phyloP scores from a whole-genome alignment of 2,329 filamentous ascomycete genomes.

The Aspergillus ruber region DNA sequence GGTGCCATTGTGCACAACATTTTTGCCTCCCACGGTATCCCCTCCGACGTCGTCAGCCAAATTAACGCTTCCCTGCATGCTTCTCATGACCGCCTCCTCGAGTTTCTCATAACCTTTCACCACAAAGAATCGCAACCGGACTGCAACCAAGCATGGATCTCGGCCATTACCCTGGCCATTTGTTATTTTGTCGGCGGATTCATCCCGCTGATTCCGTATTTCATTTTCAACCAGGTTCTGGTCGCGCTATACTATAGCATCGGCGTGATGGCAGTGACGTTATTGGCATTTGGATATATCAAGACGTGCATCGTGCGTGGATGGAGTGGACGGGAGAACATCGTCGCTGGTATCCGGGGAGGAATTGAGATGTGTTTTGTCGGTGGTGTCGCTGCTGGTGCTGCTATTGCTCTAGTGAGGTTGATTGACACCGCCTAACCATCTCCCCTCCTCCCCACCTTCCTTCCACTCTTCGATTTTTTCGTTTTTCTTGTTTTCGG shows the following conservation, averaged over 20 bases:
- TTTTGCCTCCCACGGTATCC: constrained; percentile 38
- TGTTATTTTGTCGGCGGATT: constrained; percentile 66
- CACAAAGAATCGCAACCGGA: constrained; percentile 41
- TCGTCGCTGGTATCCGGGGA: constrained; percentile 51
- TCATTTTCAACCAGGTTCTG: constrained; percentile 46
- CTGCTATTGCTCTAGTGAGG: constrained; percentile 58
- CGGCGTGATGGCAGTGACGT: constrained; percentile 36
- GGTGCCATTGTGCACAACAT: constrained; percentile 34
- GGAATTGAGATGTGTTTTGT: constrained; percentile 60
- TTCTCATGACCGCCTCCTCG: constrained; percentile 34
- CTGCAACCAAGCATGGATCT: constrained; percentile 43
- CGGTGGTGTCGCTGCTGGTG: constrained; percentile 59
- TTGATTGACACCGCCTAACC: constrained; percentile 39
- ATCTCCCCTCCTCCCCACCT: too few species aligned
- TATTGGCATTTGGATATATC: constrained; percentile 38
- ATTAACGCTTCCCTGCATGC: constrained; percentile 32
- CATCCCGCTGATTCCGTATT: constrained; percentile 66
- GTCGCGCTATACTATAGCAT: constrained; percentile 46
- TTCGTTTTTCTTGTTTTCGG: not conserved
- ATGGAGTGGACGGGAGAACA: constrained; percentile 40
- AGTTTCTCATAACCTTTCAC: constrained; percentile 45
- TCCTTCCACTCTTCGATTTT: not conserved
- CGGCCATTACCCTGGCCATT: constrained; percentile 59
- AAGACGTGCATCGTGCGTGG: constrained; percentile 43
- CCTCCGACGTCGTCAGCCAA: constrained; percentile 26